Evolutionary conservation across 257 asterid species (phyloP), one percentile per base, ranked within the genome.

Genomic region (Nemophila menziesii): DNA sequence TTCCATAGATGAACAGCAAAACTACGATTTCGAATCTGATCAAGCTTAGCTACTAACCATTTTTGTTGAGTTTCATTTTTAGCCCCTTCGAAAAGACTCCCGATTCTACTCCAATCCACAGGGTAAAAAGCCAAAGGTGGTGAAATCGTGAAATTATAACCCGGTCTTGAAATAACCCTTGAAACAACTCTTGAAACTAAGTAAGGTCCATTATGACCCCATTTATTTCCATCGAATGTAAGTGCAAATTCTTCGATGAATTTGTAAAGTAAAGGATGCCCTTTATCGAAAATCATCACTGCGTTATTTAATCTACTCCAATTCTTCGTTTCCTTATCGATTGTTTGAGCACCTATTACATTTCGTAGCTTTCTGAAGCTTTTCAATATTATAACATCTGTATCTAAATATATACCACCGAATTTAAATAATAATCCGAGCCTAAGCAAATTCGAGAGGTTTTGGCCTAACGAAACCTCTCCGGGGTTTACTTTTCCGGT

Each of bases 121-220:
- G 96, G 98, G 65, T 90, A 90, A 61, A 90, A 90, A 1, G 96
- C 93, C 67, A 33, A 33, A 0, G 98, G 98, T 0, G 93, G 69
- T 53, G 79, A 29, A 8, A 85, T 70, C 0, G 85, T 76, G 48
- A 84, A 63, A 42, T 78, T 65, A 66, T 63, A 80, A 11, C 81
- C 94, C 4, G 69, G 67, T 61, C 85, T 60, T 20, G 68, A 72
- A 4, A 51, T 52, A 44, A 73, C 27, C 69, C 98, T 74, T 0
- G 62, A 22, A 58, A 79, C 94, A 5, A 90, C 98, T 47, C 96
- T 78, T 12, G 98, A 90, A 13, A 85, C 96, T 47, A 90, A 49
- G 45, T 85, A 90, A 48, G 96, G 98, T 8, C 98, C 98, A 42
- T 90, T 90, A 55, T 84, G 96, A 3, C 98, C 98, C 98, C 96